phyloP scores from a whole-genome alignment of 371 early-diverging fungal species.

The Mortierella sp. region DNA sequence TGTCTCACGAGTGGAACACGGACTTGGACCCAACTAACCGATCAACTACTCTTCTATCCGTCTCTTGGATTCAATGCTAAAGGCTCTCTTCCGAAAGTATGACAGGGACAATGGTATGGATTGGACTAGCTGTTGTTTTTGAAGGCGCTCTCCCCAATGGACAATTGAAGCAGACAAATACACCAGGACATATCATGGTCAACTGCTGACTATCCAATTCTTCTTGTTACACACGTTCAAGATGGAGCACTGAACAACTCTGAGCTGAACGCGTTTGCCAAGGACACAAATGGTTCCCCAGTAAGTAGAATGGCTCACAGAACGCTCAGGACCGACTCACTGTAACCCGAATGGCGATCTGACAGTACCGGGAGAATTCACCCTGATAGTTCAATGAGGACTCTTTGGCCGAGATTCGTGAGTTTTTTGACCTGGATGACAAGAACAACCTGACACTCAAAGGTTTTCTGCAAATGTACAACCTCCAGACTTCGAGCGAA shows the following conservation, averaged over 20 bases:
- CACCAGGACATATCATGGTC: too few species aligned
- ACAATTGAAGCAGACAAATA: too few species aligned
- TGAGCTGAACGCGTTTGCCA: constrained; percentile 78
- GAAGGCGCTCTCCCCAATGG: too few species aligned
- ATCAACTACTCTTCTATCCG: background rate
- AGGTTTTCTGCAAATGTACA: constrained; percentile 82
- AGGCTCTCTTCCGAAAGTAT: too few species aligned
- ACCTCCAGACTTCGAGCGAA: constrained; percentile 74
- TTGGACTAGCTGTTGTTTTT: too few species aligned
- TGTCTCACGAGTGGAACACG: background rate
- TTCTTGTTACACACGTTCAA: background rate
- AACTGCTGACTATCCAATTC: background rate
- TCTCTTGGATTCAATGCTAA: too few species aligned
- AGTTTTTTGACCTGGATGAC: constrained; percentile 67
- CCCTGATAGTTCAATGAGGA: constrained; percentile 74
- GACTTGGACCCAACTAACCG: background rate
- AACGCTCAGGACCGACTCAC: too few species aligned
- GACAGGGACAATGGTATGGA: too few species aligned
- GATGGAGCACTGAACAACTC: constrained; percentile 68
- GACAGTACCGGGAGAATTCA: background rate
- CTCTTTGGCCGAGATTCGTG: constrained; percentile 68
- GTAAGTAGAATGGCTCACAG: constrained; percentile 50
- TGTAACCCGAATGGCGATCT: background rate
- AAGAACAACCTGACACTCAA: constrained; percentile 65
- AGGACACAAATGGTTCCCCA: constrained; percentile 76